Evolutionary conservation across 441 rosid species (phyloP), one percentile per base, ranked within the genome.

Genomic region (Pelargonium citronellum): DNA sequence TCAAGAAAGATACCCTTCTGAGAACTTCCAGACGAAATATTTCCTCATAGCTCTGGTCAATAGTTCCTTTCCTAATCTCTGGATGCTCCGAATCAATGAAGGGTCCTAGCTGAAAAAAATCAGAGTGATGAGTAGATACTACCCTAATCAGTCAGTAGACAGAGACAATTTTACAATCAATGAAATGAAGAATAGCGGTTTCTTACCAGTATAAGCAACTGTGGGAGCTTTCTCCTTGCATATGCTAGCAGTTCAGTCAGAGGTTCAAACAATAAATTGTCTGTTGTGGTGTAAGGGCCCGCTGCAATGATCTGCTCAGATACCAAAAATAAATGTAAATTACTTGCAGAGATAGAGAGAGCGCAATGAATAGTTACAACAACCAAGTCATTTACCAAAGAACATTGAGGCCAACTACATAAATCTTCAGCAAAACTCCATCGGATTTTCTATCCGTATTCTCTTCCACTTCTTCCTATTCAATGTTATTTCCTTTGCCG

Each of bases 201-300:
- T 30, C 37, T 64, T 69, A 76, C 79, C 69, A 72, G 75, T 53
- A 76, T 60, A 57, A 76, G 79, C 71, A 76, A 53, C 73, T 76
- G 75, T 57, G 79, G 79, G 55, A 64, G 73, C 64, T 72, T 76
- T 61, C 39, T 61, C 65, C 65, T 61, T 24, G 65, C 65, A 61
- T 61, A 61, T 72, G 75, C 75, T 64, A 76, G 75, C 69, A 76
- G 73, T 85, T 95, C 99, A 37, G 71, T 78, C 71, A 92, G 84
- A 78, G 98, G 98, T 82, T 92, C 99, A 77, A 91, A 95, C 71
- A 81, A 80, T 70, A 95, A 82, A 83, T 89, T 92, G 82, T 88
- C 99, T 61, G 82, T 75, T 49, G 97, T 91, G 24, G 94, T 87
- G 79, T 89, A 95, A 74, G 98, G 97, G 47, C 97, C 99, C 12